Conservation (phyloP, 2,329 filamentous ascomycete species). For the Aspergillus viridinutans region DNA sequence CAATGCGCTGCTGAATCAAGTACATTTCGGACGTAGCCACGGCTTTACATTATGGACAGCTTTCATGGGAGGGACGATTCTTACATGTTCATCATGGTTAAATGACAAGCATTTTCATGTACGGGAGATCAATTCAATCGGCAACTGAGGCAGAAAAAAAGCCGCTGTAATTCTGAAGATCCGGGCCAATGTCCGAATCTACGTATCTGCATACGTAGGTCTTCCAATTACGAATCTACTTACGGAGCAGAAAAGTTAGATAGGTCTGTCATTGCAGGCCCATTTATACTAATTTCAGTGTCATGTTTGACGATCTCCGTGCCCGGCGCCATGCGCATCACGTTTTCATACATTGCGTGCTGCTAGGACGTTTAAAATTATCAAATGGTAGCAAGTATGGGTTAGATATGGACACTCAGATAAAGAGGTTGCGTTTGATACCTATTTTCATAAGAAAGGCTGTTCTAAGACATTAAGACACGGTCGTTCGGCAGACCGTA, state of each 20-base stretch:
- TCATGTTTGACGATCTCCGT: too few species aligned
- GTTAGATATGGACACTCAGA: neutral
- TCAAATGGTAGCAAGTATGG: neutral
- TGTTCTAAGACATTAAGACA: too few species aligned
- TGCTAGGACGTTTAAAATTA: neutral
- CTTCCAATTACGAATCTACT: neutral
- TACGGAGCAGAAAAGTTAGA: too few species aligned
- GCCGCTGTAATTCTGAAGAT: neutral
- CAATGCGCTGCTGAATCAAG: neutral
- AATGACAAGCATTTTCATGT: neutral
- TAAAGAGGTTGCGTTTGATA: neutral
- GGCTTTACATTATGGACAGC: neutral
- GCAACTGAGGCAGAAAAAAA: neutral
- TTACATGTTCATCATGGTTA: too few species aligned
- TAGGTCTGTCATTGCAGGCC: too few species aligned
- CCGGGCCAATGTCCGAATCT: too few species aligned
- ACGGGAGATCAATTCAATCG: neutral
- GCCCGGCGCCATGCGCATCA: too few species aligned
- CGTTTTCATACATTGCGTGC: neutral
- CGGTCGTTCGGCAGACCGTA: too few species aligned
- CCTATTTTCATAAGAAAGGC: too few species aligned
- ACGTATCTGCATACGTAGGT: neutral
- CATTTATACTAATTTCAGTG: too few species aligned
- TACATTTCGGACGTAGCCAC: neutral
- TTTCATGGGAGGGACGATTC: neutral